Base-by-base conservation (phyloP, 179 eudicot genomes). In the Sideroxylon spinosum region DNA sequence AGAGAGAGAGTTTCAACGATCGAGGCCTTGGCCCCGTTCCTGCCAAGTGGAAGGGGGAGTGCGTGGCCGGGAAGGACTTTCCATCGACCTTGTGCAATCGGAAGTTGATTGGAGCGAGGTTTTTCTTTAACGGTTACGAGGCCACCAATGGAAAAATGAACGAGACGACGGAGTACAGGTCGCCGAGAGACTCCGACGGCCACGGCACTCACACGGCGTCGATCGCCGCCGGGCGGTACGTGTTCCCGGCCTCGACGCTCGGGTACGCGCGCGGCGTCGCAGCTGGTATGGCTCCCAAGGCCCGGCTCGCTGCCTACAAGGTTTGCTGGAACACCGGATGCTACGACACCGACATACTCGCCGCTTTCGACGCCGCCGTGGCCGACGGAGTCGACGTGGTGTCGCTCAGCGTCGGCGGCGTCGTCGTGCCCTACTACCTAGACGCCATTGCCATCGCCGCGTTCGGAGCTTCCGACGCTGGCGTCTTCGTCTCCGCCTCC, bases 151-250 rank as follows among this genome's bases (percentile, higher is more conserved):
- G 44, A 37, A 37, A 37, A 37, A 37, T 37, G 44, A 37, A 37
- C 44, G 44, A 3, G 26, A 84, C 88, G 0, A 65, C 69, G 14
- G 98, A 93, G 84, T 63, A 76, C 19, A 78, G 84, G 2, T 92
- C 98, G 0, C 86, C 97, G 5, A 68, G 97, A 10, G 98, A 94
- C 71, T 82, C 90, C 60, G 97, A 92, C 56, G 98, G 98, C 0
- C 98, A 94, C 62, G 98, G 98, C 7, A 94, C 98, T 7, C 98
- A 94, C 79, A 94, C 98, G 4, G 97, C 95, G 1, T 89, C 98
- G 1, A 94, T 90, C n/a, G 93, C 94, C 29, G 98, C 95, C 37
- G 98, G 98, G 0, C 86, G 97, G 80, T 90, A 92, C 73, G 97
- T 93, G 12, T 88, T 81, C 22, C 91, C 91, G 20, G 98, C 98